Evolutionary conservation across 805 yeast genomes (phyloP), one percentile per base, ranked within the genome.

Genomic region (Aciculoconidium aculeatum): DNA sequence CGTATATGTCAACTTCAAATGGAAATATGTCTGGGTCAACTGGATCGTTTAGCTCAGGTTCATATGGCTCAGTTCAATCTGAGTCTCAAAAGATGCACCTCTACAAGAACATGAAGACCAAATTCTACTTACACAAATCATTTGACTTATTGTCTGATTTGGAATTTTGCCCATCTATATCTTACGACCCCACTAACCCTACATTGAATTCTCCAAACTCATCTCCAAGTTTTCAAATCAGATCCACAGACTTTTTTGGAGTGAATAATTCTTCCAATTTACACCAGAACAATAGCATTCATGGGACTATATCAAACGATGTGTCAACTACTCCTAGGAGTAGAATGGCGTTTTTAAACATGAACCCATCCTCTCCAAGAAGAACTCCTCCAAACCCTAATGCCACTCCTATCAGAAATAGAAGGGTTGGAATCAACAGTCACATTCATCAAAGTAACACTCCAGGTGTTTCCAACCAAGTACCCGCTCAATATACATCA

Each of bases 91-190:
- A 35, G 30, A 31, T 35, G 30, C 45, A 42, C 21, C 37, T 34
- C 32, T 38, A 34, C 35, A 39, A 44, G 37, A 34, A 52, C 5
- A 69, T 72, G 11, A 58, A 72, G 33, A 65, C 58, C n/a, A 66
- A 67, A 39, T 65, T 76, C 44, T 72, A 77, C 40, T 68, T 77
- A 21, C 74, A 77, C 44, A 71, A 81, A 42, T 77, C 85, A 21
- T 79, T 81, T 50, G 87, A 79, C 41, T 48, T 66, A 22, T 85
- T 77, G 49, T 83, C 80, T 41, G 90, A 81, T 51, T 48, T 70
- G 28, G 88, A 78, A 55, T 82, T 82, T 34, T 44, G 57, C 26
- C 63, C 63, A 4, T 40, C 45, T 22, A 45, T 57, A 20, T 51
- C 32, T 5, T 17, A 30, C 18, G 41, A 37, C 22, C 10, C 19